Conservation (phyloP, 2,329 filamentous ascomycete genomes). For the Claviceps arundinis region DNA sequence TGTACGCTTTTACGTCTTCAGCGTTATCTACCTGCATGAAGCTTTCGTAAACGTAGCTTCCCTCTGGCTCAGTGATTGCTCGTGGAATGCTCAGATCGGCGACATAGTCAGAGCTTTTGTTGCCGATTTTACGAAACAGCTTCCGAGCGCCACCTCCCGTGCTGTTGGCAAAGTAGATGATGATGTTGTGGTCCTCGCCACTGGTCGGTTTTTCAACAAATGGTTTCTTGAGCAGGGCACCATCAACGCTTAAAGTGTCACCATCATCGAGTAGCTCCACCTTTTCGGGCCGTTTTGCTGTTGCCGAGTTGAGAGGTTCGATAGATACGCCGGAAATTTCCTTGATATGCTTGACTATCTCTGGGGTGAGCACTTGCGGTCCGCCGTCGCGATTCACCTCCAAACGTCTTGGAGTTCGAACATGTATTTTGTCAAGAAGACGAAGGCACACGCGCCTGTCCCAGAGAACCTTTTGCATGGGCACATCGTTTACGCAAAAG, state of each 20-base stretch:
- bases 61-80: conserved; percentile 63
- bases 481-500: conserved; percentile 93
- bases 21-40: conserved; percentile 95
- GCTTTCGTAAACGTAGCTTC: conserved; percentile 93
- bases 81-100: conserved; percentile 62
- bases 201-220: conserved; percentile 99
- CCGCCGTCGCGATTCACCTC: conserved; percentile 92
- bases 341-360: conserved; percentile 68
- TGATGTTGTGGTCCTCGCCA: conserved; percentile 96
- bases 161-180: conserved; percentile 88
- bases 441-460: conserved; percentile 81
- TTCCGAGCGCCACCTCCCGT: conserved; percentile 80
- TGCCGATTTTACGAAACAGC: conserved; percentile 92
- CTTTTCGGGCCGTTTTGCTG: conserved; percentile 51
- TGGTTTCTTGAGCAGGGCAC: conserved; percentile 68
- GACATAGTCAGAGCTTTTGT: conserved; percentile 95
- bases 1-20: conserved; percentile 97
- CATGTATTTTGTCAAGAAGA: conserved; percentile 77
- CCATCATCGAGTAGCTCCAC: conserved; percentile 84
- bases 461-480: conserved; percentile 96
- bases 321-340: conserved; percentile 67
- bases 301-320: conserved; percentile 51
- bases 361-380: conserved; percentile 61
- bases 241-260: conserved; percentile 80
- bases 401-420: conserved; percentile 76